Base-by-base conservation (phyloP, 2,329 filamentous ascomycete species). In the Microdochium bolleyi region DNA sequence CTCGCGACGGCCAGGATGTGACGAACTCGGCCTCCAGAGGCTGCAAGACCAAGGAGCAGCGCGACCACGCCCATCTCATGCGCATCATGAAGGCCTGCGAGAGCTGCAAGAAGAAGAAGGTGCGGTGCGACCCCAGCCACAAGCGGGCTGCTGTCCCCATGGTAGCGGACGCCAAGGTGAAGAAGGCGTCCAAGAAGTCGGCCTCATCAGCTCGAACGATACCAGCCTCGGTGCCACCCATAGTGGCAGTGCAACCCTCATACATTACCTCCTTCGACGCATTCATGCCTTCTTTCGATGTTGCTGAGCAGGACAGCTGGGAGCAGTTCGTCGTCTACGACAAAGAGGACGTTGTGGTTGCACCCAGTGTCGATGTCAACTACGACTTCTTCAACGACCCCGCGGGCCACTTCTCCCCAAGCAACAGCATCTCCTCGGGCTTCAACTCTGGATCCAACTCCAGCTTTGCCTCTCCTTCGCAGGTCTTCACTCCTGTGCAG, bases 11-110 rank as follows among this genome's bases (percentile, higher is more conserved):
- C 49, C 68, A 70, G 44, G 83, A 86, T 62, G 77, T 86, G 53
- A 86, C 83, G 48, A 80, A 83, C 65, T 75, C 77, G 52, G 79
- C 80, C 14, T 82, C 80, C 16, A 75, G 82, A 38, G 81, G 82
- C 32, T 81, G 77, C 65, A 85, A 85, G 70, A 83, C 83, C 51
- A 83, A 83, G 73, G 82, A 85, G 71, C 82, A 85, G 71, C 76
- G 83, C 32, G 82, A 85, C 51, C 83, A 85, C 61, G 83, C 83
- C 5, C 82, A 84, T 58, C 68, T 85, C 49, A 85, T 86, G 79
- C 73, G 83, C 55, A 82, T 83, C 62, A 80, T 85, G 64, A 84
- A 84, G 70, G 83, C 83, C n/a, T 86, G 83, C 63, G 78, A 83
- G 46, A 71, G 73, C 55, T 86, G 83, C 70, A 72, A 74, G 55